Base-by-base conservation (phyloP, 2,329 filamentous ascomycete species). In the Penicillium hordei region DNA sequence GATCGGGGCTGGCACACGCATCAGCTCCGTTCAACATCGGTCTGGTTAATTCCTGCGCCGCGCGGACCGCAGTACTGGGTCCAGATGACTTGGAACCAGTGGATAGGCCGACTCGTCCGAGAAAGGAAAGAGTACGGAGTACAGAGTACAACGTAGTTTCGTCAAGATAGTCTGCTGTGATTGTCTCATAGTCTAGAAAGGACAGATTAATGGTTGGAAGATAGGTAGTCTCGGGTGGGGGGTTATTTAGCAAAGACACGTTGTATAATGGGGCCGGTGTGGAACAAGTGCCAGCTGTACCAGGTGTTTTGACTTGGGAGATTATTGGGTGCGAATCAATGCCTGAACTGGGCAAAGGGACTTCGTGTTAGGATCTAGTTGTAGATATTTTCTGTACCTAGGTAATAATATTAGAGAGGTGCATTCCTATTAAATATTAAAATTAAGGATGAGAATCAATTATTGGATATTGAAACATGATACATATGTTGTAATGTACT, bases 241-340 rank as follows among this genome's bases (percentile, higher is more conserved):
- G 45, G n/a, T n/a, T 49, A 29, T 48, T 43, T 33, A 57, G 40
- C 48, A 52, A 51, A 45, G 58, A 62, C 61, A 63, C 61, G 61
- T 61, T 62, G 58, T 48, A 61, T 52, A 52, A 60, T 60, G 61
- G 61, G 54, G 55, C 61, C 39, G 25, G 33, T 55, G 60, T 58
- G 60, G 60, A 43, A 61, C 60, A 43, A 44, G 19, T 53, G 42
- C 50, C 50, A 52, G 40, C 39, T 27, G 29, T 52, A 21, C 48
- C 36, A 51, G 25, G 8, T 23, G 50, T 45, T 52, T 19, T 27
- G 25, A 12, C 10, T 34, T 52, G 15, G 15, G 27, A n/a, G 13
- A 17, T 7, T 43, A 51, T 55, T 50, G 45, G 45, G 45, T 55
- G 53, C 12, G 46, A 43, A 55, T 49, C 29, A 44, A 51, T 44